Evolutionary conservation across 495 filamentous ascomycete genomes (phyloP).

Genomic region (Gamarada debralockiae): DNA sequence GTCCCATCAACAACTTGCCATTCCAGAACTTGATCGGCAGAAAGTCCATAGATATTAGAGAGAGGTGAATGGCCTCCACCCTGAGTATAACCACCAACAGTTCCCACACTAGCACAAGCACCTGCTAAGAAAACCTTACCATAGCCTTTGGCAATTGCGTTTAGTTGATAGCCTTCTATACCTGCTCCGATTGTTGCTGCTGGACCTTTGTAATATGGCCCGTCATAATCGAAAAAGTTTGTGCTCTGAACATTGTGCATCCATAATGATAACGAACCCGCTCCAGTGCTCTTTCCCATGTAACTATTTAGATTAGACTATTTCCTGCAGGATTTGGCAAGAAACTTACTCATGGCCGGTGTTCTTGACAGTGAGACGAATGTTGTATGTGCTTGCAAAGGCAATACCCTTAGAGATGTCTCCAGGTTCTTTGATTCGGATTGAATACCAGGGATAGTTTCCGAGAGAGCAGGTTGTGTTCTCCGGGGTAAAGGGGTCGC

Average conservation of each 20-base stretch:
- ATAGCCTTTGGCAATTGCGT: constrained; percentile 35
- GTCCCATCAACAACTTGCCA: constrained; percentile 52
- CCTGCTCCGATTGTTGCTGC: constrained; percentile 48
- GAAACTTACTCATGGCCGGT: constrained; percentile 45
- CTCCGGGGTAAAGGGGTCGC: constrained; percentile 49
- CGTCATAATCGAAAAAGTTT: constrained; percentile 37
- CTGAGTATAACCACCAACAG: constrained; percentile 47
- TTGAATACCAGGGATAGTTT: constrained; percentile 52
- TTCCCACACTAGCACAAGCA: constrained; percentile 45
- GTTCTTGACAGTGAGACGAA: constrained; percentile 39
- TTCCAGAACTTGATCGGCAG: constrained; percentile 53
- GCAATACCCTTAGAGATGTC: constrained; percentile 47
- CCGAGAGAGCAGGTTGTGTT: constrained; percentile 50
- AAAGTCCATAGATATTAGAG: constrained; percentile 47
- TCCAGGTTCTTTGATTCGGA: constrained; percentile 38
- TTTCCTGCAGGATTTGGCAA: no score
- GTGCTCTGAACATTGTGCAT: constrained; percentile 45
- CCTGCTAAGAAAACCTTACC: constrained; percentile 48
- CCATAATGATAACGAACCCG: constrained; percentile 47
- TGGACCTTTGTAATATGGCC: constrained; percentile 36
- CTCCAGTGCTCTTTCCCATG: constrained; percentile 44
- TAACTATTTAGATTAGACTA: no score
- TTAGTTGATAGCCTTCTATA: constrained; percentile 48
- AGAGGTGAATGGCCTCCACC: constrained; percentile 61
- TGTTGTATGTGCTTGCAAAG: constrained; percentile 43